These are phyloP conservation scores for Pecoramyces ruminantium DNA, from an alignment of 192 early-diverging fungal species.

Conservation along the genomic window DNA sequence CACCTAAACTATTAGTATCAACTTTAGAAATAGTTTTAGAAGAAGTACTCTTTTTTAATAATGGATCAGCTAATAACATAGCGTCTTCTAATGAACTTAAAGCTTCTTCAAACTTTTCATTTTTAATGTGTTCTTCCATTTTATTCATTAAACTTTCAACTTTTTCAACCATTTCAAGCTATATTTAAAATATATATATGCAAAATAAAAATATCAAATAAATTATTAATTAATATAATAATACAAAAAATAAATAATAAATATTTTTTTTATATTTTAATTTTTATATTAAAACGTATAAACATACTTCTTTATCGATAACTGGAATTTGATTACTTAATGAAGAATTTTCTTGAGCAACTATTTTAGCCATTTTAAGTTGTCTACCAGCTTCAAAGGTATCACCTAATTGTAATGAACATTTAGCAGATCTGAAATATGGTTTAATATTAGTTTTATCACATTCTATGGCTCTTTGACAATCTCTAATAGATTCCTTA, in stretches of 20 bases:
- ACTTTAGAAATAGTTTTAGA: background rate
- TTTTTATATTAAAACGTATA: no score
- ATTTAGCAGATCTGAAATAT: constrained; percentile 51
- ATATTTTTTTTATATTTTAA: no score
- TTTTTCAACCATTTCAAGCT: background rate
- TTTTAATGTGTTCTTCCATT: background rate
- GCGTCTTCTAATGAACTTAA: background rate
- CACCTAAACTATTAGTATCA: background rate
- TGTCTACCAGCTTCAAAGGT: constrained; percentile 30
- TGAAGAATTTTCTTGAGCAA: background rate
- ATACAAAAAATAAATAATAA: no score
- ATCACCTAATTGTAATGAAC: constrained; percentile 50
- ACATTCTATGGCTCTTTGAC: constrained; percentile 28
- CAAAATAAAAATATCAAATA: no score
- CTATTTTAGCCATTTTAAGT: background rate
- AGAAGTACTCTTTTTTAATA: background rate
- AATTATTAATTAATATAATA: no score
- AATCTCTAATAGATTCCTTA: constrained; percentile 42
- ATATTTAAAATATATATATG: background rate
- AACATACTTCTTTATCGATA: background rate
- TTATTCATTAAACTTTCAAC: background rate
- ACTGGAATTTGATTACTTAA: background rate
- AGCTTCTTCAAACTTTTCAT: background rate
- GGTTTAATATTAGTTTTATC: constrained; percentile 48
- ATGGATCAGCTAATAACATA: background rate